Evolutionary conservation across 495 filamentous ascomycete genomes (phyloP), one percentile per base, ranked within the genome.

Genomic region (Durotheca rogersii): DNA sequence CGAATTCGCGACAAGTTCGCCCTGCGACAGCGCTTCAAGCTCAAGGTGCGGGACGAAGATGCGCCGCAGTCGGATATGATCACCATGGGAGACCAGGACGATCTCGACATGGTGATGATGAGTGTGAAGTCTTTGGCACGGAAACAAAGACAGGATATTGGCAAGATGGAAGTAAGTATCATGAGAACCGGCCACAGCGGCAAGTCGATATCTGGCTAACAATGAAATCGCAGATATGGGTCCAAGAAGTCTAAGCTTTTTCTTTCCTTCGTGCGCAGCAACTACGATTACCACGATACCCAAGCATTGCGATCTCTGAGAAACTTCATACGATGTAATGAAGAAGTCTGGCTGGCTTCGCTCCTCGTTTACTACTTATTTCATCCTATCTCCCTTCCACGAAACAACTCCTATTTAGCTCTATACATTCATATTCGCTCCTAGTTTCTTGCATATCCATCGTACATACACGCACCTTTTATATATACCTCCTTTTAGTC

Each of bases 41-140:
- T 95, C 67, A 90, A 88, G 76, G 83, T 95, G 61, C 84, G 81
- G 64, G 87, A 89, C 42, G 85, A 89, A 41, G 90, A 95, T 65
- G 52, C 67, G 27, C 74, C 76, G 11, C 82, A 88, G 54, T 65
- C 86, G 5, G 93, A 96, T 62, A 88, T 95, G 85, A 92, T 98
- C 67, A 96, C 90, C 9, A 84, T 98, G 83, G 89, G 86, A 21
- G 93, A 98, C 70, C 87, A 95, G 69, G 93, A 98, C 62, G 93
- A 98, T 76, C 68, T 96, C 56, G 90, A 96, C 41, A 84, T 95
- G 79, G 81, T 87, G 31, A 77, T 97, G 44, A 73, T 72, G 61
- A 73, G 70, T 3, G 83, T 85, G 21, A 86, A 81, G 65, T 78
- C 80, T 46, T 70, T 71, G 47, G 94, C 89, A 20, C 77, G 75